A percentile compares a stretch with the other conserved stretches of the same genome.
Conservation (phyloP, 1,139 yeast genomes). For the Diutina neorugosa region DNA sequence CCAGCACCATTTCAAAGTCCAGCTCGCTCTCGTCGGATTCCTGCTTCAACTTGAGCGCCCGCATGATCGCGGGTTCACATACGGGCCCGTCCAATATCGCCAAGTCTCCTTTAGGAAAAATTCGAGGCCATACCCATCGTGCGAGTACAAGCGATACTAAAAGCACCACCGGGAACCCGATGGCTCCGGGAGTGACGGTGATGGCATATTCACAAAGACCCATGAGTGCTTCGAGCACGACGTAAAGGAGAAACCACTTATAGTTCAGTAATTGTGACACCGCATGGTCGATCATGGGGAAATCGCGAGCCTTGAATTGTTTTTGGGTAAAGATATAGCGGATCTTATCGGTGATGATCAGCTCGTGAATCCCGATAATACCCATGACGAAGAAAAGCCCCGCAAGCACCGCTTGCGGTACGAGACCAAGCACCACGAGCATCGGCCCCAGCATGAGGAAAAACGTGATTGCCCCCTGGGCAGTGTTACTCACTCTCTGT, state of each 20-base stretch:
- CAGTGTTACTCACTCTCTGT: slow-evolving; percentile 73
- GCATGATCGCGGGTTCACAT: slow-evolving; percentile 27
- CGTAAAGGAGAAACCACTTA: slow-evolving; percentile 39
- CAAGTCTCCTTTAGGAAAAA: slow-evolving; percentile 55
- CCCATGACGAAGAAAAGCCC: slow-evolving; percentile 95
- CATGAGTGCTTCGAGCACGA: slow-evolving; percentile 49
- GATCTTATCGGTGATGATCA: slow-evolving; percentile 51
- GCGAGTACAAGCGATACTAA: slow-evolving; percentile 45
- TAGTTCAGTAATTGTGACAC: slow-evolving; percentile 12
- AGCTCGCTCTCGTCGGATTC: neutral
- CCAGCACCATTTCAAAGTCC: neutral
- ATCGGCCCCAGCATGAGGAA: slow-evolving; percentile 89
- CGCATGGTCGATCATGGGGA: slow-evolving; percentile 21
- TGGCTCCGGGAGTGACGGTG: slow-evolving; percentile 80
- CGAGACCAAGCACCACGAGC: slow-evolving; percentile 61
- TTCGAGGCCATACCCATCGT: slow-evolving; percentile 52
- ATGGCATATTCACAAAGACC: slow-evolving; percentile 76
- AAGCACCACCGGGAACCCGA: slow-evolving; percentile 85
- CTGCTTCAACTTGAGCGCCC: neutral
- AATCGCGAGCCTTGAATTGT: slow-evolving; percentile 25
- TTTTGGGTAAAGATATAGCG: slow-evolving; percentile 56
- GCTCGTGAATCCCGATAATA: slow-evolving; percentile 59
- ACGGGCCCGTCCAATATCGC: slow-evolving; percentile 59
- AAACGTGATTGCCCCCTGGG: slow-evolving; percentile 72
- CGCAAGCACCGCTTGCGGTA: slow-evolving; percentile 91